These are phyloP conservation scores for Stipa capillata DNA, from an alignment of 176 grass and related monocot genomes.

Conservation along the genomic window DNA sequence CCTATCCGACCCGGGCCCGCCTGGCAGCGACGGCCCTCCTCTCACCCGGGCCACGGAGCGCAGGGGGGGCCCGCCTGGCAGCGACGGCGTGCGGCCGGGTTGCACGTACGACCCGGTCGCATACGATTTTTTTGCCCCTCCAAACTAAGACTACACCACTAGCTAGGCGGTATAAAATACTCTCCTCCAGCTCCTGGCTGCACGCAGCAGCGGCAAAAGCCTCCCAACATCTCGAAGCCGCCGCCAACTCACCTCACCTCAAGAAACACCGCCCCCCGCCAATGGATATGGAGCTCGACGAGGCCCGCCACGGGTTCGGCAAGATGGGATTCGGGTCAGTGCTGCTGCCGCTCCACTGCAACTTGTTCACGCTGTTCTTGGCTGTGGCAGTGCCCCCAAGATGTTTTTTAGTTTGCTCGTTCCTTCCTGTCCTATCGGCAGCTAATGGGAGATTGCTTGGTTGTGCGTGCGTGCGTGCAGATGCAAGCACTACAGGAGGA, in stretches of 20 bases:
- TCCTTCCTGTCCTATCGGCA: background rate
- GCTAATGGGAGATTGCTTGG: background rate
- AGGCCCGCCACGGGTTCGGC: constrained; percentile 49
- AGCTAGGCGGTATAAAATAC: background rate
- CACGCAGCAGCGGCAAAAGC: background rate
- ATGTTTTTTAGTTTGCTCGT: background rate
- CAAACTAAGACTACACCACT: background rate
- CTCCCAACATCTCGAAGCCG: constrained; percentile 1
- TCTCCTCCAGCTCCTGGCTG: background rate
- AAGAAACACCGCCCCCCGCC: background rate
- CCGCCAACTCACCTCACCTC: background rate
- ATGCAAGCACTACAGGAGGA: constrained; percentile 87
- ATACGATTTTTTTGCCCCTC: too few relatives aligned
- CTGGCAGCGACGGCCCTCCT: too few relatives aligned
- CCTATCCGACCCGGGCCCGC: too few relatives aligned
- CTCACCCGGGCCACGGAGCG: too few relatives aligned
- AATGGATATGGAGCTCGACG: constrained; percentile 35
- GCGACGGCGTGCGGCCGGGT: too few relatives aligned
- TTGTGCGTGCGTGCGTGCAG: constrained; percentile 18
- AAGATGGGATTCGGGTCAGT: constrained; percentile 75
- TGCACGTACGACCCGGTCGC: too few relatives aligned
- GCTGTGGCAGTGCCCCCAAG: too few relatives aligned
- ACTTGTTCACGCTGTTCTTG: background rate
- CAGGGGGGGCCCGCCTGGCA: too few relatives aligned
- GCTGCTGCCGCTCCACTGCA: background rate